Conservation (phyloP, 2,329 filamentous ascomycete genomes). For the Emericellopsis atlantica region DNA sequence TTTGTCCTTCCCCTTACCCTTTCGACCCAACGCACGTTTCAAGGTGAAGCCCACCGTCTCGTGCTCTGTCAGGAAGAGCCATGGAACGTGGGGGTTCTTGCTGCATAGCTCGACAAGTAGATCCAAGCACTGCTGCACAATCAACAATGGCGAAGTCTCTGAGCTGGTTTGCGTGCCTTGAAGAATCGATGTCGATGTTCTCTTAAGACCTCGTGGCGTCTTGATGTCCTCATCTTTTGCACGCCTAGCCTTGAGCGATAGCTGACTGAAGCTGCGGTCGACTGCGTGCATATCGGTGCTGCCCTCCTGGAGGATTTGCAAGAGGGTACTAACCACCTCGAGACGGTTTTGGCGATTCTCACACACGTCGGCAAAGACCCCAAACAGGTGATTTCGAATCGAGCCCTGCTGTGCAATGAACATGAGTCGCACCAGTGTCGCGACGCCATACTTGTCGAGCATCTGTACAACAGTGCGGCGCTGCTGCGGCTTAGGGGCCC, state of each 20-base stretch:
- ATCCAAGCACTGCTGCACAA: conserved; percentile 89
- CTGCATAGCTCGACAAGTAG: conserved; percentile 73
- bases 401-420: conserved; percentile 89
- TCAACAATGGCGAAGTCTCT: conserved; percentile 85
- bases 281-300: conserved; percentile 88
- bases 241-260: conserved; percentile 84
- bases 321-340: conserved; percentile 83
- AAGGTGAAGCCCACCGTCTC: conserved; percentile 61
- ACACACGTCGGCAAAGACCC: conserved; percentile 81
- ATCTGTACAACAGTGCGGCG: conserved; percentile 84
- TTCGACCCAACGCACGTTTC: conserved; percentile 65
- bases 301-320: conserved; percentile 91
- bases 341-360: conserved; percentile 93
- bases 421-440: conserved; percentile 95
- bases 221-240: conserved; percentile 56
- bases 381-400: conserved; percentile 71
- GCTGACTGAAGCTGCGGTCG: conserved; percentile 86
- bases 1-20: conserved; percentile 85
- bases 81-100: conserved; percentile 76
- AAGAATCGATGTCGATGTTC: conserved; percentile 42
- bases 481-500: conserved; percentile 47
- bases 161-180: conserved; percentile 49
- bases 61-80: conserved; percentile 90
- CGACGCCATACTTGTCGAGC: conserved; percentile 90
- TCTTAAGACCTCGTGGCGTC: conserved; percentile 71